Percentiles rank a stretch among this genome's conserved stretches.
phyloP scores from a whole-genome alignment of 106 monocot genomes.

The Dendrobium huoshanense region DNA sequence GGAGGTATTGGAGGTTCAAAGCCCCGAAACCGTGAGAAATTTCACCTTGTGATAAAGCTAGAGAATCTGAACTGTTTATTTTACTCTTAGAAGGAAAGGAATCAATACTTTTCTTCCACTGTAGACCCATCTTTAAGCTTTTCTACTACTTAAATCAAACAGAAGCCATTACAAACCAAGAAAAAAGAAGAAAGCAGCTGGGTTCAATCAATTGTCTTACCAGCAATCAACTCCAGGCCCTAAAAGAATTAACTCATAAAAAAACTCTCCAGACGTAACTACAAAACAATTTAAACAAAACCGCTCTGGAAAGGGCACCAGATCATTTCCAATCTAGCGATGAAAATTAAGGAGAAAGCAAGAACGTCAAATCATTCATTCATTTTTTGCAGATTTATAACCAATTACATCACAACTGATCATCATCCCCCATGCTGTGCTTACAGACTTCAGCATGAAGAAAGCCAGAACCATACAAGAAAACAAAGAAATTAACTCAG shows the following conservation, averaged over 20 bases:
- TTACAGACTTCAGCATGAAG: neutral
- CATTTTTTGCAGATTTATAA: neutral
- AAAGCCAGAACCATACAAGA: neutral
- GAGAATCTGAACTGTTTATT: slow-evolving; percentile 11
- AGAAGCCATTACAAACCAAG: neutral
- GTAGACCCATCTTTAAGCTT: slow-evolving; percentile 3
- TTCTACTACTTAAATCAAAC: neutral
- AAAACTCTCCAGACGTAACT: neutral
- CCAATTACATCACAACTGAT: neutral
- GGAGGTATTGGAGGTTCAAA: neutral
- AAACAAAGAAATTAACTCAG: neutral
- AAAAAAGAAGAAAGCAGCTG: neutral
- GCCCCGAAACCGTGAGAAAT: neutral
- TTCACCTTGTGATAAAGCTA: neutral
- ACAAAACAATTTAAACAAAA: neutral
- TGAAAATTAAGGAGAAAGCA: neutral
- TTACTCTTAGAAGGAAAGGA: slow-evolving; percentile 3
- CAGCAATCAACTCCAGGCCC: neutral
- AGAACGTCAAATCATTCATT: neutral
- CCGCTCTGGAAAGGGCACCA: no score
- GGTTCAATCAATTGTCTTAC: neutral
- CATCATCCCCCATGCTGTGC: neutral
- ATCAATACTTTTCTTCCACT: slow-evolving; percentile 10
- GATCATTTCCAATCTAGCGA: neutral
- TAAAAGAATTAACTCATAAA: neutral